Conservation (phyloP, 1,139 yeast genomes). For the Hyphopichia wangnamkhiaoensis region DNA sequence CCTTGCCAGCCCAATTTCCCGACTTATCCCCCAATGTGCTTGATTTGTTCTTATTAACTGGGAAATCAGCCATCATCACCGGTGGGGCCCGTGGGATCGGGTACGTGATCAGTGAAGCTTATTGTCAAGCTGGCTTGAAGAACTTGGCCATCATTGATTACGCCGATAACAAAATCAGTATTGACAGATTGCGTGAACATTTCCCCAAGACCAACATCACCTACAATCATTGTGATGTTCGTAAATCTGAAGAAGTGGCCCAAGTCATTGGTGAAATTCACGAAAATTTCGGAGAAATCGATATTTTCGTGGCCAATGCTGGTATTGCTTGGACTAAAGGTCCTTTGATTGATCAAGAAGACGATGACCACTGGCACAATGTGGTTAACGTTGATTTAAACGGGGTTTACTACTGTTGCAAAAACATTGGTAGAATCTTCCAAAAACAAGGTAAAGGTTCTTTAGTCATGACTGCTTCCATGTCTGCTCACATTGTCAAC, state of each 20-base stretch:
- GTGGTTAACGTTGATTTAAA: slow-evolving; percentile 46
- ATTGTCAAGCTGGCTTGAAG: slow-evolving; percentile 45
- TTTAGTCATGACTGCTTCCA: slow-evolving; percentile 61
- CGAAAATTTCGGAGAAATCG: slow-evolving; percentile 42
- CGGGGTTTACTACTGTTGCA: slow-evolving; percentile 49
- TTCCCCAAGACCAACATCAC: slow-evolving; percentile 35
- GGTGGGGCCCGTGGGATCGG: slow-evolving; percentile 52
- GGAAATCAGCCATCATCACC: slow-evolving; percentile 42
- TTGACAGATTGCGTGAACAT: slow-evolving; percentile 26
- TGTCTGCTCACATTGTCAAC: slow-evolving; percentile 67
- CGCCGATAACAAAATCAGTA: slow-evolving; percentile 30
- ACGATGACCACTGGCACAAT: slow-evolving; percentile 47
- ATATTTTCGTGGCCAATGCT: slow-evolving; percentile 56
- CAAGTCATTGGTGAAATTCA: slow-evolving; percentile 32
- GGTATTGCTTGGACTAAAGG: slow-evolving; percentile 51
- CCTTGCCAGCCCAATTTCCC: slow-evolving; percentile 44
- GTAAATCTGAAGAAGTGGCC: slow-evolving; percentile 39
- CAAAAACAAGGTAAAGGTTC: slow-evolving; percentile 47
- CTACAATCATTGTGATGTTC: slow-evolving; percentile 43
- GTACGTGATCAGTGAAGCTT: slow-evolving; percentile 44
- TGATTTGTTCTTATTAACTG: slow-evolving; percentile 37
- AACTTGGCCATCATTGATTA: slow-evolving; percentile 49
- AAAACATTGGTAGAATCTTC: slow-evolving; percentile 42
- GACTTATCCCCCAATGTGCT: slow-evolving; percentile 31
- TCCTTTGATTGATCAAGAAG: slow-evolving; percentile 35